These are phyloP conservation scores for Turritis glabra DNA, from an alignment of 345 rosid species.

Conservation along the genomic window DNA sequence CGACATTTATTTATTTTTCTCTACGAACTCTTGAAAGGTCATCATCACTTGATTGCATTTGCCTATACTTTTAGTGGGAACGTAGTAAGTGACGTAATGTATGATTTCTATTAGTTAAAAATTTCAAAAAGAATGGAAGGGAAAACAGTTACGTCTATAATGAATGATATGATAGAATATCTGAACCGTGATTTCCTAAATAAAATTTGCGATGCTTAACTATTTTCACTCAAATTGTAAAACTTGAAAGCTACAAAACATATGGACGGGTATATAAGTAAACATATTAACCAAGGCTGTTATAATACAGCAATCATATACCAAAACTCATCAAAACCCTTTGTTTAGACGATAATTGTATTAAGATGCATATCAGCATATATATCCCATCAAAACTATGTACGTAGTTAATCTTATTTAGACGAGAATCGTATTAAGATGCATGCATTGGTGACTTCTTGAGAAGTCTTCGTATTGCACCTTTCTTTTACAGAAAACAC, in stretches of 20 bases:
- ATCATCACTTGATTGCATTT: conserved; percentile 14
- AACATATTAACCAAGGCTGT: neutral
- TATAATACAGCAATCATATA: no score
- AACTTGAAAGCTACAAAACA: neutral
- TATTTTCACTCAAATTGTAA: no score
- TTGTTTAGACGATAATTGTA: no score
- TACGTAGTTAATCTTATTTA: neutral
- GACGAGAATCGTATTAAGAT: neutral
- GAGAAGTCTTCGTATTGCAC: neutral
- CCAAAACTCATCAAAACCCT: no score
- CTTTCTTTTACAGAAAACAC: neutral
- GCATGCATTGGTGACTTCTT: neutral
- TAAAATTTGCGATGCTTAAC: neutral
- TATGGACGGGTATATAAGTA: neutral
- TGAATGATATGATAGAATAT: no score
- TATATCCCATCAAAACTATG: neutral
- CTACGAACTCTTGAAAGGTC: neutral
- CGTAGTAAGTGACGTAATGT: neutral
- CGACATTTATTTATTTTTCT: neutral
- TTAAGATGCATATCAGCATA: no score
- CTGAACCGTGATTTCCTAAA: neutral
- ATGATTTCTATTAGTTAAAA: no score
- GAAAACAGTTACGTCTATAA: neutral
- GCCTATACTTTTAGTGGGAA: neutral
- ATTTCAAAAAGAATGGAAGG: neutral